A percentile compares a stretch with the other conserved stretches of the same genome.
These are phyloP conservation scores for Amanita exitialis DNA, from an alignment of 768 basidiomycete genomes.

Conservation along the genomic window DNA sequence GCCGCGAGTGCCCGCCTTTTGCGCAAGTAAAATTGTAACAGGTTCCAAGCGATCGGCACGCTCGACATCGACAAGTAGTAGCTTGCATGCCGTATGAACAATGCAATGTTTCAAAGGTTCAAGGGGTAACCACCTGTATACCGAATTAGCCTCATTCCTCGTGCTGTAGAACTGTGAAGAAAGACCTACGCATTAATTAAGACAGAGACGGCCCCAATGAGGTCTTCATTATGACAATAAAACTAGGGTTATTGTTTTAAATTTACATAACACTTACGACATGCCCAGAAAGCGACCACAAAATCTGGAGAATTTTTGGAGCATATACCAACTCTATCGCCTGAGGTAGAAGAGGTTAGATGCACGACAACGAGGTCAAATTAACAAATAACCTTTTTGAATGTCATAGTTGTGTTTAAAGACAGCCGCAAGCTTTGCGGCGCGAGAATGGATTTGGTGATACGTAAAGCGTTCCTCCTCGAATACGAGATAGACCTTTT, in stretches of 20 bases:
- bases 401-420: constrained; percentile 33
- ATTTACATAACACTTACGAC: constrained; percentile 20
- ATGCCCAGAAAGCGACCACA: constrained; percentile 38
- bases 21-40: constrained; percentile 16
- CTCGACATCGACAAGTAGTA: constrained; percentile 37
- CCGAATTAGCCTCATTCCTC: not conserved
- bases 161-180: not conserved
- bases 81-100: constrained; percentile 27
- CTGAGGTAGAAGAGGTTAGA: constrained; percentile 11
- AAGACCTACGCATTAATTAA: constrained; percentile 34
- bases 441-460: constrained; percentile 24
- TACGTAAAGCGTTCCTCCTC: constrained; percentile 36
- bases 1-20: constrained; percentile 21
- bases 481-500: constrained; percentile 38
- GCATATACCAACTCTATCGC: constrained; percentile 35
- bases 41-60: constrained; percentile 28
- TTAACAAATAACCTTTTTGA: constrained; percentile 27
- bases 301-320: constrained; percentile 40
- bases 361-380: not conserved
- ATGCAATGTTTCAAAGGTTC: constrained; percentile 36
- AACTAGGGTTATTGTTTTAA: not conserved
- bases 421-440: constrained; percentile 25
- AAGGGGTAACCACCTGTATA: constrained; percentile 29
- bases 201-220: constrained; percentile 40
- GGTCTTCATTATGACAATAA: constrained; percentile 14